Percentiles rank a stretch among this genome's conserved stretches.
Conservation (phyloP, 2,329 filamentous ascomycete species). For the Stemphylium beticola region DNA sequence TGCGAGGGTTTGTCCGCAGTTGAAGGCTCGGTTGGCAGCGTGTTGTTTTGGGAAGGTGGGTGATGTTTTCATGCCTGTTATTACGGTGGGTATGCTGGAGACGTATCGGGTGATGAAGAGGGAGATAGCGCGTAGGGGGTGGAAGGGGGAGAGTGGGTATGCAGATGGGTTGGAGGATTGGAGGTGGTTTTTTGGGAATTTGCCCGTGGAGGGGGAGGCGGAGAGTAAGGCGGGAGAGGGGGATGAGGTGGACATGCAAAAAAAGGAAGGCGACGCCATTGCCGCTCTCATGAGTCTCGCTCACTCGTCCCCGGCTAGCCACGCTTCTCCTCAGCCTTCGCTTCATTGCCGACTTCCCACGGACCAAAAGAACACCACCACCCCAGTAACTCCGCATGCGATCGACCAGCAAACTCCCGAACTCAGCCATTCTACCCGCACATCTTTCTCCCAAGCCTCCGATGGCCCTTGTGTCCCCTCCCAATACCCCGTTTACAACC, state of each 20-base stretch:
- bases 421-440: no score
- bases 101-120: conserved; percentile 13
- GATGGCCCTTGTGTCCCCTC: no score
- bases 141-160: conserved; percentile 1
- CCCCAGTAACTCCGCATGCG: no score
- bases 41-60: conserved; percentile 13
- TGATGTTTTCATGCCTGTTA: conserved; percentile 14
- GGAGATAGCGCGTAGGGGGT: conserved; percentile 3
- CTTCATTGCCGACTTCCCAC: no score
- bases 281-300: background rate
- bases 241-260: background rate
- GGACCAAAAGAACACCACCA: no score
- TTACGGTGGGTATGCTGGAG: conserved; percentile 16
- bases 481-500: no score
- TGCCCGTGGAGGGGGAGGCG: background rate
- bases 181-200: conserved; percentile 5
- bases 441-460: no score
- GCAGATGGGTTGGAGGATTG: conserved; percentile 10
- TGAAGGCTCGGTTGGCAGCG: conserved; percentile 5
- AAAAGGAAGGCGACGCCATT: conserved; percentile 2
- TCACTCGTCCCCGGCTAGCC: no score
- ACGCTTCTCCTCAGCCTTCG: no score
- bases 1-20: conserved; percentile 13
- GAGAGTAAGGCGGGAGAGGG: background rate
- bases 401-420: no score